Evolutionary conservation across 345 rosid species (phyloP), one percentile per base, ranked within the genome.

Genomic region (Gossypium arboreum): DNA sequence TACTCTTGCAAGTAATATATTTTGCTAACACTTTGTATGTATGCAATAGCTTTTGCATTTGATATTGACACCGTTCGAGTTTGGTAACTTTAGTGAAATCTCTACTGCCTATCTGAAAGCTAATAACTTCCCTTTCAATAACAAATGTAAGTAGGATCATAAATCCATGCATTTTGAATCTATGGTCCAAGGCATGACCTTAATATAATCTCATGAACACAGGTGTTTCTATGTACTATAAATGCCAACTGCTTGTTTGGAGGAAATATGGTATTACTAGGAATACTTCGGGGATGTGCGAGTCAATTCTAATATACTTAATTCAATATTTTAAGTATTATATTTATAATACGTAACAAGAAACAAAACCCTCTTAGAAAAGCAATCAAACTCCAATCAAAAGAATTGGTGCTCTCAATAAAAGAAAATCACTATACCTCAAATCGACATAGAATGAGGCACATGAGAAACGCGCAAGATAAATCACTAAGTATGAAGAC

Each of bases 201-300:
- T 17, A 2, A 16, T 25, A 58, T 25, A 16, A 47, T 24, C 18
- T 1, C 58, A 47, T 47, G 65, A 8, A 45, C 39, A 59, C 4
- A 2, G 22, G 75, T 9, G 17, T 24, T 20, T 17, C 22, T 52
- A 44, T 34, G 59, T 22, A 34, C 34, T n/a, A 48, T 39, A 65
- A 65, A 74, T 12, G 34, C 15, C 20, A 24, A 55, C 48, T 52
- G 41, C 61, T 51, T 18, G 6, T 11, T 43, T 9, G 25, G 57
- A 18, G 22, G 34, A 41, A 13, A 45, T 22, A 29, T 56, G 60
- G 27, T 52, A 62, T 81, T 65, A 74, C 59, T 79, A 78, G 41
- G 41, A 34, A 34, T 34, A 34, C 41, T 34, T 34, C 41, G 41
- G 41, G 41, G 41, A 34, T 34, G 41, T 34, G 41, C 7, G 41